Percentiles rank a stretch among this genome's conserved stretches.
phyloP scores from a whole-genome alignment of 2,329 filamentous ascomycete species.

The Fusarium oligoseptatum region DNA sequence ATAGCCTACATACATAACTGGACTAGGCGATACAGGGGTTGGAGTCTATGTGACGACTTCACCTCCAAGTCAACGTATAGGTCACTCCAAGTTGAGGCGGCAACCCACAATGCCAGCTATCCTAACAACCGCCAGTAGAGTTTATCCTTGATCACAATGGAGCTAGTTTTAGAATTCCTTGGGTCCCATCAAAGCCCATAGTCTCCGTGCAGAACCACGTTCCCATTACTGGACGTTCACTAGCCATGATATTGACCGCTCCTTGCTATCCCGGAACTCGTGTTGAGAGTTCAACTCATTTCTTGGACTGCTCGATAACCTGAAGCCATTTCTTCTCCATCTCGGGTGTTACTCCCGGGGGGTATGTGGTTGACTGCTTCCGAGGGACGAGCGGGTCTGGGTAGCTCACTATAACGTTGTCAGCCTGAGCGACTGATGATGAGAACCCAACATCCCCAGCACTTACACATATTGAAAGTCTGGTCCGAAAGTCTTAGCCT shows the following conservation, averaged over 20 bases:
- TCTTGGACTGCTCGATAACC: conserved; percentile 45
- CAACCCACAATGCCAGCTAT: not conserved
- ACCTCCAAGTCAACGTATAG: not conserved
- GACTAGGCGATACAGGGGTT: not conserved
- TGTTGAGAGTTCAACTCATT: not conserved
- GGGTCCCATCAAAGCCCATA: not conserved
- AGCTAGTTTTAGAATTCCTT: not conserved
- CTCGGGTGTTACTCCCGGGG: conserved; percentile 56
- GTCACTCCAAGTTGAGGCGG: not conserved
- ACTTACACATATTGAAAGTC: conserved; percentile 62
- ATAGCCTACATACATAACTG: not conserved
- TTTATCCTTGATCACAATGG: not conserved
- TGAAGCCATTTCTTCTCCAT: conserved; percentile 57
- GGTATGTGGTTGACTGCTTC: conserved; percentile 50
- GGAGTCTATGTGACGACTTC: not conserved
- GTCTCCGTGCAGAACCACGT: not conserved
- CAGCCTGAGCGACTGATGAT: conserved; percentile 11
- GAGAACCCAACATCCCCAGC: not conserved
- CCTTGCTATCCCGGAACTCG: not conserved
- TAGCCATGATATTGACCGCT: not conserved
- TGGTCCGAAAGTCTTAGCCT: conserved; percentile 58
- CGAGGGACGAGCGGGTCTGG: conserved; percentile 62
- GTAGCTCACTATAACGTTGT: conserved; percentile 47
- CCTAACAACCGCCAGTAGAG: not conserved
- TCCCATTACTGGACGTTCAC: not conserved